Percentiles rank a stretch among this genome's conserved stretches.
phyloP scores from a whole-genome alignment of 2,329 filamentous ascomycete species.

The Acephala macrosclerotiorum region DNA sequence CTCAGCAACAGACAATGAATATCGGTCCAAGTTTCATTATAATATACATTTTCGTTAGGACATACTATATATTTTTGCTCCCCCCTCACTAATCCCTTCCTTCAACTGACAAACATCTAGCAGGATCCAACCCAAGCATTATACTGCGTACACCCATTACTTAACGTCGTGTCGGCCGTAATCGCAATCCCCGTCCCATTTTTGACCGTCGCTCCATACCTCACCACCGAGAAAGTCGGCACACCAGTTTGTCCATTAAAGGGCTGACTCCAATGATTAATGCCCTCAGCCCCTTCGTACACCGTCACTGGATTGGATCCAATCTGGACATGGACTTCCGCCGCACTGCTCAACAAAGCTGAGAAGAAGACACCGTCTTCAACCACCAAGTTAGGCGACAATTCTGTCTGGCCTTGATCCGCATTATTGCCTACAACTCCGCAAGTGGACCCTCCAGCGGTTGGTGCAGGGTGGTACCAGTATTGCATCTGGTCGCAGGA shows the following conservation, averaged over 20 bases:
- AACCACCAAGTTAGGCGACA: conserved; percentile 43
- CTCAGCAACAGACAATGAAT: no score
- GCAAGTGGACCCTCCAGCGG: conserved; percentile 42
- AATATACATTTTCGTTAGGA: no score
- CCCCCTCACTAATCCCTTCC: no score
- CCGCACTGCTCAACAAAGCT: conserved; percentile 40
- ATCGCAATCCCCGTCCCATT: conserved; percentile 39
- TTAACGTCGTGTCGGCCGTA: conserved; percentile 28
- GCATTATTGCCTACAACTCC: conserved; percentile 45
- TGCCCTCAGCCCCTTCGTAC: conserved; percentile 28
- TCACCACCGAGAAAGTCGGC: conserved; percentile 41
- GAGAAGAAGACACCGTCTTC: conserved; percentile 41
- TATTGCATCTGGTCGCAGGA: conserved; percentile 47
- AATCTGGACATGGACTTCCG: conserved; percentile 44
- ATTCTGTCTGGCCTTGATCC: conserved; percentile 31
- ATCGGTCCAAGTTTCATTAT: no score
- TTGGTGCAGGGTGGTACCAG: conserved; percentile 52
- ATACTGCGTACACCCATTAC: conserved; percentile 37
- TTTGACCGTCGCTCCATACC: conserved; percentile 34
- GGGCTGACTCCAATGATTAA: conserved; percentile 39
- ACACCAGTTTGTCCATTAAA: conserved; percentile 45
- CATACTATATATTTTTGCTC: no score
- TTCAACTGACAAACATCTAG: conserved; percentile 6
- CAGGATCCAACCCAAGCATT: conserved; percentile 41
- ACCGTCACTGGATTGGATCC: conserved; percentile 34